phyloP scores from a whole-genome alignment of 148 eudicot genomes.

The Chenopodium quinoa region DNA sequence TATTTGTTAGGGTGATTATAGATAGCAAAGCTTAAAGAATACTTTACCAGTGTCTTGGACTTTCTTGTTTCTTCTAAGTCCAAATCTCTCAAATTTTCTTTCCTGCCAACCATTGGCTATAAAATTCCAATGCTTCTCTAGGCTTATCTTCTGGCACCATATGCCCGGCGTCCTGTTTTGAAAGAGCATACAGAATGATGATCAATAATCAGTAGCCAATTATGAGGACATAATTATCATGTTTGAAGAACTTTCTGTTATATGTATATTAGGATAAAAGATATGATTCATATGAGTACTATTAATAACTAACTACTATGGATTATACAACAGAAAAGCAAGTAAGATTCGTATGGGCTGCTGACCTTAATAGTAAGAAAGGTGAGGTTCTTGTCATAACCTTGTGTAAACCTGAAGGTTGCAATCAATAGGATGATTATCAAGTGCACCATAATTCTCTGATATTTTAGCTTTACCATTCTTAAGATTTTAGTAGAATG shows the following conservation, averaged over 20 bases:
- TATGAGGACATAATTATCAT: not conserved
- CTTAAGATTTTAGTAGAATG: not conserved
- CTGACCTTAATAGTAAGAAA: conserved; percentile 38
- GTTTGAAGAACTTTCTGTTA: not conserved
- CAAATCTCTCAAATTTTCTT: conserved; percentile 2
- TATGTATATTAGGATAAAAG: not conserved
- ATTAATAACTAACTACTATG: not conserved
- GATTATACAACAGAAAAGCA: too few species aligned
- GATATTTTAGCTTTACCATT: not conserved
- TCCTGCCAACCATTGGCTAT: conserved; percentile 28
- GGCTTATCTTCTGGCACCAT: conserved; percentile 31
- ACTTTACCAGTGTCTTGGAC: not conserved
- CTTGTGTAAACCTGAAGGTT: conserved; percentile 33
- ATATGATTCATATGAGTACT: not conserved
- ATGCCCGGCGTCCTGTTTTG: conserved; percentile 15
- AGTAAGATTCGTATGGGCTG: not conserved
- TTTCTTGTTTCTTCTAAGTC: not conserved
- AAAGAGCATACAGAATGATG: not conserved
- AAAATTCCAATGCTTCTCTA: conserved; percentile 25
- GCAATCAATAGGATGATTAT: not conserved
- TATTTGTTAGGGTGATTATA: not conserved
- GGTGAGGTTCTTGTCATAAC: conserved; percentile 34
- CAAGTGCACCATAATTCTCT: not conserved
- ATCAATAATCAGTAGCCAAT: not conserved
- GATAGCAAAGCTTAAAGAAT: not conserved